Base-by-base conservation (phyloP, 306 rosid genomes). In the Trifolium fragiferum region DNA sequence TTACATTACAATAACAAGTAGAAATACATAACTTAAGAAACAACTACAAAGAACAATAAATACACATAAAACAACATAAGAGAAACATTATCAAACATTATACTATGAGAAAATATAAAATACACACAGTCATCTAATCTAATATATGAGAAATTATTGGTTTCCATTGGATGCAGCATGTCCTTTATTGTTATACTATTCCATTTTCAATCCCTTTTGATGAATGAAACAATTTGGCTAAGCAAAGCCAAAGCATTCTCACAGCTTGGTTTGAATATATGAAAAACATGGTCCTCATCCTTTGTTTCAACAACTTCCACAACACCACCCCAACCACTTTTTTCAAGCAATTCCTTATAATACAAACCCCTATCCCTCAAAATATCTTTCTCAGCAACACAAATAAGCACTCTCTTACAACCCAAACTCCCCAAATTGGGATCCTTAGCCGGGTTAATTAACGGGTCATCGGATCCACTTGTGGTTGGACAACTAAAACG, bases 351-450 rank as follows among this genome's bases (percentile, higher is more conserved):
- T 21, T 90, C 92, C 1, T 60, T 20, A 30, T 90, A 92, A 49
- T 69, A 51, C 83, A 23, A 78, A 1, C 87, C 94, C 47, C 92
- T 82, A 2, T 86, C 82, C 83, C 11, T 82, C 76, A 86, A n/a
- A 25, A 70, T 10, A 70, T 92, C 98, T 44, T 83, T 73, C 88
- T 66, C 96, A 4, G 92, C 98, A 33, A 90, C 85, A 64, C 69
- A 90, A 11, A 93, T 77, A 57, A 87, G 69, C 81, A 93, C 89
- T 30, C 82, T 89, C 44, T 30, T 67, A 27, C 85, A 83, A 35
- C 68, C 89, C 1, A 93, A 1, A 11, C 18, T 77, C 27, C 82
- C 86, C 78, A 93, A 9, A 0, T 83, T 78, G 83, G 86, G 85
- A 66, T 93, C 97, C 68, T 70, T 78, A 0, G 1, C 86, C 68